phyloP scores from a whole-genome alignment of 2,329 filamentous ascomycete genomes.

The Ampelomyces quisqualis region DNA sequence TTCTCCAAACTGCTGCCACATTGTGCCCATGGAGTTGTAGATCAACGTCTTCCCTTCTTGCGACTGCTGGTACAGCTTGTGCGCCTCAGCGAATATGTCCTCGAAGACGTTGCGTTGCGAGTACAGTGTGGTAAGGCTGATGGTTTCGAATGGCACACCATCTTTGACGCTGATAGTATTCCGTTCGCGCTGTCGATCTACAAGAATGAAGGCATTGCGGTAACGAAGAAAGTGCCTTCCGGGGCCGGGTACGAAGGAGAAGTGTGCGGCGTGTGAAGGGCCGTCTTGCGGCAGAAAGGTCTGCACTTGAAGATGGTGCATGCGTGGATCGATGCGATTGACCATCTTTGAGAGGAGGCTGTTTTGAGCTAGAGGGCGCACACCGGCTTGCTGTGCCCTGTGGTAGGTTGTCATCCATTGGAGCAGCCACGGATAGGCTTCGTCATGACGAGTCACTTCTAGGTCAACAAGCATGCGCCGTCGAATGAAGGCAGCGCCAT shows the following conservation, averaged over 20 bases:
- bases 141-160: constrained; percentile 89
- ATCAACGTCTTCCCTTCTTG: constrained; percentile 92
- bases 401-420: constrained; percentile 91
- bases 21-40: constrained; percentile 79
- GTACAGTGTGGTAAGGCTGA: constrained; percentile 90
- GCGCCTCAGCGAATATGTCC: constrained; percentile 83
- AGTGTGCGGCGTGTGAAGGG: constrained; percentile 73
- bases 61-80: constrained; percentile 72
- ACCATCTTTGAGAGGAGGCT: constrained; percentile 57
- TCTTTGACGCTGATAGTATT: constrained; percentile 70
- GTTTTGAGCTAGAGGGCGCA: constrained; percentile 27
- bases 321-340: constrained; percentile 58
- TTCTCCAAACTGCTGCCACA: constrained; percentile 83
- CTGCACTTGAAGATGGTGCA: constrained; percentile 65
- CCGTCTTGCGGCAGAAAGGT: constrained; percentile 64
- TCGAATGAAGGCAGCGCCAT: constrained; percentile 71
- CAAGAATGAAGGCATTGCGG: constrained; percentile 80
- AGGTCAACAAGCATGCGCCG: constrained; percentile 89
- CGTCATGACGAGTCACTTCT: constrained; percentile 91
- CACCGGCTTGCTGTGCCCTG: constrained; percentile 56
- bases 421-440: constrained; percentile 90
- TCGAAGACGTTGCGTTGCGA: constrained; percentile 86
- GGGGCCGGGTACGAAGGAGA: constrained; percentile 87
- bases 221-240: constrained; percentile 87
- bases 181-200: constrained; percentile 85